Percentiles rank a stretch among this genome's conserved stretches.
Evolutionary conservation across 192 early-diverging fungal genomes (phyloP).

Genomic region (Mortierella alpina): DNA sequence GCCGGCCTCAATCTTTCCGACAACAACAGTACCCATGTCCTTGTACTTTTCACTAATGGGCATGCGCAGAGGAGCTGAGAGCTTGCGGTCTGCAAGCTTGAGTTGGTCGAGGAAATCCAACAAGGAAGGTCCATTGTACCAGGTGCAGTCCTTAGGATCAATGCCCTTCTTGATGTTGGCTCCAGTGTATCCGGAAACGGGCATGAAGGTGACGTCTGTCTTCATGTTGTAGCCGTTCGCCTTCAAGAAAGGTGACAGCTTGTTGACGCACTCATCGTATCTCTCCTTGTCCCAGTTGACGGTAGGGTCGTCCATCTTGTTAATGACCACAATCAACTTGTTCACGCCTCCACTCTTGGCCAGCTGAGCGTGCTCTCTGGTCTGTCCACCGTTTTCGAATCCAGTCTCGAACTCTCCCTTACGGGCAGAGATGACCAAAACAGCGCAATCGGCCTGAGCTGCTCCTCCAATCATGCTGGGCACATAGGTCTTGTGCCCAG

Average conservation of each 20-base stretch:
- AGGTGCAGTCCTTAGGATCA: slow-evolving; percentile 67
- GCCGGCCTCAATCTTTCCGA: slow-evolving; percentile 97
- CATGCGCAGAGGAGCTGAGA: slow-evolving; percentile 90
- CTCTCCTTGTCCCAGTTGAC: slow-evolving; percentile 92
- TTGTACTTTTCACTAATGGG: slow-evolving; percentile 96
- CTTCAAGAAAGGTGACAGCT: slow-evolving; percentile 93
- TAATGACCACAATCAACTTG: slow-evolving; percentile 92
- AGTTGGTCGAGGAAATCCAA: slow-evolving; percentile 87
- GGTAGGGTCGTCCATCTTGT: slow-evolving; percentile 99
- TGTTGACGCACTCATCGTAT: slow-evolving; percentile 91
- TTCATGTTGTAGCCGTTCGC: slow-evolving; percentile 88
- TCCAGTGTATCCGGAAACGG: slow-evolving; percentile 97
- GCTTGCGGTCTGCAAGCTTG: slow-evolving; percentile 87
- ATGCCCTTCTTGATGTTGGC: slow-evolving; percentile 94
- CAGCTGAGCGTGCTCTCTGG: slow-evolving; percentile 96
- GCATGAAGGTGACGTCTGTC: slow-evolving; percentile 86
- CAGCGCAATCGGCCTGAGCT: slow-evolving; percentile 95
- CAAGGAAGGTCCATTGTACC: slow-evolving; percentile 90
- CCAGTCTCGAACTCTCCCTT: slow-evolving; percentile 99
- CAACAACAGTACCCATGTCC: slow-evolving; percentile 97
- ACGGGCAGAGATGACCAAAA: slow-evolving; percentile 96
- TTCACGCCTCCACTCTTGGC: slow-evolving; percentile 98
- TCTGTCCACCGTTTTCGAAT: slow-evolving; percentile 99
- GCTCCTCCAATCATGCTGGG: slow-evolving; percentile 98
- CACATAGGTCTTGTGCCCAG: slow-evolving; percentile 98